Percentiles rank a stretch among this genome's conserved stretches.
Evolutionary conservation across 345 rosid genomes (phyloP).

Genomic region (Ceriops decandra): DNA sequence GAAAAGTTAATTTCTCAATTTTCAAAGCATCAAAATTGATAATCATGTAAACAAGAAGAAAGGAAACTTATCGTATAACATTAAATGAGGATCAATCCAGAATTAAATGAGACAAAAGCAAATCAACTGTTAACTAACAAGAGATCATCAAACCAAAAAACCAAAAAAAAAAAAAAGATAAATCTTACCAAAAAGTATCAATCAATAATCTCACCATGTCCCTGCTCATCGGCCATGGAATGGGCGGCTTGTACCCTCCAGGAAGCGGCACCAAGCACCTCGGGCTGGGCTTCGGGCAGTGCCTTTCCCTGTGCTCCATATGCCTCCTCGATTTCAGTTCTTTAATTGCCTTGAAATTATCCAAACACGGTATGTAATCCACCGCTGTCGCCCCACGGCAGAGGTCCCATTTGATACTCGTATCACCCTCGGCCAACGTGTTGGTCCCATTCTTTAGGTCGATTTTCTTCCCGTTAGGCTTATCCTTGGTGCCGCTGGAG

Average conservation of each 20-base stretch:
- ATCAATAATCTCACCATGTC: slow-evolving; percentile 84
- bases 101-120: too few relatives aligned
- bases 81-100: too few relatives aligned
- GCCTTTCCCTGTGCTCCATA: slow-evolving; percentile 90
- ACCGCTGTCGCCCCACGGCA: slow-evolving; percentile 47
- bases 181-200: slow-evolving; percentile 47
- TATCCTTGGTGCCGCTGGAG: not conserved
- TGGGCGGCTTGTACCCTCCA: slow-evolving; percentile 53
- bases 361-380: slow-evolving; percentile 84
- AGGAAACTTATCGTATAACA: too few relatives aligned
- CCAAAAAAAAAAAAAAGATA: slow-evolving; percentile 4
- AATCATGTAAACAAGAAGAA: too few relatives aligned
- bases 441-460: not conserved
- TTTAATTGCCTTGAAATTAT: slow-evolving; percentile 59
- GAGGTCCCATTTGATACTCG: slow-evolving; percentile 40
- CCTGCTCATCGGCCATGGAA: slow-evolving; percentile 92
- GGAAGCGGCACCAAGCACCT: slow-evolving; percentile 79
- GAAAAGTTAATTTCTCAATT: too few relatives aligned
- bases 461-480: not conserved
- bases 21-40: too few relatives aligned
- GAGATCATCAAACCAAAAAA: not conserved
- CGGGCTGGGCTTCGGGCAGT: slow-evolving; percentile 67
- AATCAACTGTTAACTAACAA: too few relatives aligned
- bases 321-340: slow-evolving; percentile 60
- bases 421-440: slow-evolving; percentile 6